These are phyloP conservation scores for Hypocreales sp. DNA, from an alignment of 2,329 filamentous ascomycete species.

Conservation along the genomic window DNA sequence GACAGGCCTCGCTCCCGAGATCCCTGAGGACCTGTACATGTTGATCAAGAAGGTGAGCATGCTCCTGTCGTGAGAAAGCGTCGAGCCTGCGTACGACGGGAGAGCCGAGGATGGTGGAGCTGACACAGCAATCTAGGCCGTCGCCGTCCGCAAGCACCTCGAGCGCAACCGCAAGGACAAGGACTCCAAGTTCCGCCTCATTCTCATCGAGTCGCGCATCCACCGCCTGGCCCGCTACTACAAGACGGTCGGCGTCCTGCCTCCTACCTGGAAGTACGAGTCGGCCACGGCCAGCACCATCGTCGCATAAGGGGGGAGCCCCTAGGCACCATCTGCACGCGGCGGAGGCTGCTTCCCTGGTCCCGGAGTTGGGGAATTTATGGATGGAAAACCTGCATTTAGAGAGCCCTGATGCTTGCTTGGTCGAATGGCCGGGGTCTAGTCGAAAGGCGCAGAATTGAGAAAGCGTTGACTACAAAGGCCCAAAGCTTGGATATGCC, in stretches of 20 bases:
- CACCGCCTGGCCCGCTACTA: slow-evolving; percentile 99
- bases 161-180: slow-evolving; percentile 99
- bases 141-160: slow-evolving; percentile 98
- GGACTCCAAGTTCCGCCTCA: slow-evolving; percentile 99
- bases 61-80: too few relatives aligned
- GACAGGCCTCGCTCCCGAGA: slow-evolving; percentile 91
- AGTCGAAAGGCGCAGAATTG: slow-evolving; percentile 16
- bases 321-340: too few relatives aligned
- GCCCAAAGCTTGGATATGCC: slow-evolving; percentile 5
- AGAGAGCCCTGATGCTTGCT: slow-evolving; percentile 25
- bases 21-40: slow-evolving; percentile 99
- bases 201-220: slow-evolving; percentile 99
- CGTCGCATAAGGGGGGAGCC: slow-evolving; percentile 52
- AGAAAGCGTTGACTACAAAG: slow-evolving; percentile 17
- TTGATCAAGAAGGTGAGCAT: slow-evolving; percentile 99
- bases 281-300: slow-evolving; percentile 88
- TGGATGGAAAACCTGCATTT: slow-evolving; percentile 28
- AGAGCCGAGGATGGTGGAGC: too few relatives aligned
- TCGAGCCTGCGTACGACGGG: too few relatives aligned
- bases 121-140: too few relatives aligned
- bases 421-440: slow-evolving; percentile 17
- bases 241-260: slow-evolving; percentile 77
- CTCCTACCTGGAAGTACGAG: slow-evolving; percentile 99
- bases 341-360: slow-evolving; percentile 17
- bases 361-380: slow-evolving; percentile 28